Evolutionary conservation across 2,329 filamentous ascomycete species (phyloP), one percentile per base, ranked within the genome.

Genomic region (Neofusicoccum sp.): DNA sequence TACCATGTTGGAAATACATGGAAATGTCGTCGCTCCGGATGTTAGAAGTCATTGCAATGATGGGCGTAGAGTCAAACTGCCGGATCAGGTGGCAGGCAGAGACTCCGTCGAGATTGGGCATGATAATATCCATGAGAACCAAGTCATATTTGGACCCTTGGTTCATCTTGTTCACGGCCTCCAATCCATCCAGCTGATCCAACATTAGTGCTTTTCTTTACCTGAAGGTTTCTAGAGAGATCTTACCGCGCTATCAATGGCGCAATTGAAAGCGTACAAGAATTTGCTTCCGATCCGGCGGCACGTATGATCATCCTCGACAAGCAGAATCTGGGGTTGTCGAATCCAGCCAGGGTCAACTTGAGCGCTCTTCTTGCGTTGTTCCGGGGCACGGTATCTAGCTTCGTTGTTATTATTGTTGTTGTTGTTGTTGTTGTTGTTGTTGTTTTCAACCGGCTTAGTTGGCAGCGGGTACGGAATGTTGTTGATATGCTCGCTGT

Each of bases 41-140:
- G 71, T 98, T 99, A 3, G 93, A 97, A 3, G 95, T 99, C 95
- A 99, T 98, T 48, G 95, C 95, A 62, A 99, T 91, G 68, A 99
- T 96, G 0, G 95, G 95, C 20, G 90, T 87, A 5, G 87, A 85
- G 38, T 92, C 87, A 64, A 93, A 91, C 70, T 96, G 90, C 58
- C 93, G 87, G 65, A 99, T 97, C 64, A 96, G 86, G 70, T 95
- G 90, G 61, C 92, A 96, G 2, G 95, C 93, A 14, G 93, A 96
- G 5, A 98, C 92, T 67, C 95, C 95, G 69, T 98, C 95, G 58
- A 98, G 82, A 65, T 93, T 89, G 5, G 95, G 95, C 95, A 99
- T 98, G 67, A 99, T 96, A 65, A 99, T 82, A 61, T 82, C 82
- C 81, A 77, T 81, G 65, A 75, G 79, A 59, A 73, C 82, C 63